Percentiles rank a stretch among this genome's conserved stretches.
Conservation (phyloP, 768 basidiomycete species). For the Boletus patriciae region DNA sequence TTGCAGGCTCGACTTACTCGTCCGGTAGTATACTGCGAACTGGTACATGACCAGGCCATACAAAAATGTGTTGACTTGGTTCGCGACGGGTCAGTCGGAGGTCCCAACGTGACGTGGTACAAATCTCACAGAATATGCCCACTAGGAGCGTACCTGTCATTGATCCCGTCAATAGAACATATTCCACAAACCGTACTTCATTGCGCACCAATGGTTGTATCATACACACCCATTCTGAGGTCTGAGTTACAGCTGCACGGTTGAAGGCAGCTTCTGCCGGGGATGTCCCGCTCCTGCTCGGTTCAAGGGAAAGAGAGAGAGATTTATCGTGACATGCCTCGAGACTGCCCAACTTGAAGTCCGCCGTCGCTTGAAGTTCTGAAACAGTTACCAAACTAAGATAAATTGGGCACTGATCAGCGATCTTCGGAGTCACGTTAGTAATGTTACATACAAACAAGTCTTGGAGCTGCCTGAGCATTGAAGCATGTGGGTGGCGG, state of each 20-base stretch:
- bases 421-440: too few relatives aligned
- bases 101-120: too few relatives aligned
- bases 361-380: too few relatives aligned
- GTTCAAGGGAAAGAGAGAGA: neutral
- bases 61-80: constrained; percentile 30
- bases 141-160: constrained; percentile 18
- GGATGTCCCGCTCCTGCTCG: neutral
- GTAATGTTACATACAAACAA: too few relatives aligned
- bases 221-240: neutral
- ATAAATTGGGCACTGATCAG: too few relatives aligned
- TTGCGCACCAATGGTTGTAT: neutral
- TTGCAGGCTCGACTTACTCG: neutral
- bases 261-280: neutral
- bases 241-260: neutral
- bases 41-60: constrained; percentile 46
- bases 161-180: neutral
- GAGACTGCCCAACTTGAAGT: too few relatives aligned
- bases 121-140: constrained; percentile 21
- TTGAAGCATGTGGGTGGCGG: too few relatives aligned
- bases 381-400: too few relatives aligned
- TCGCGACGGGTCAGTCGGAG: neutral
- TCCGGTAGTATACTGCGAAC: constrained; percentile 39
- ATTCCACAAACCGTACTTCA: neutral
- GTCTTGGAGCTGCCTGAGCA: too few relatives aligned
- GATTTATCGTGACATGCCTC: too few relatives aligned